Evolutionary conservation across 106 monocot species (phyloP).

Genomic region (Amphibolis antarctica): DNA sequence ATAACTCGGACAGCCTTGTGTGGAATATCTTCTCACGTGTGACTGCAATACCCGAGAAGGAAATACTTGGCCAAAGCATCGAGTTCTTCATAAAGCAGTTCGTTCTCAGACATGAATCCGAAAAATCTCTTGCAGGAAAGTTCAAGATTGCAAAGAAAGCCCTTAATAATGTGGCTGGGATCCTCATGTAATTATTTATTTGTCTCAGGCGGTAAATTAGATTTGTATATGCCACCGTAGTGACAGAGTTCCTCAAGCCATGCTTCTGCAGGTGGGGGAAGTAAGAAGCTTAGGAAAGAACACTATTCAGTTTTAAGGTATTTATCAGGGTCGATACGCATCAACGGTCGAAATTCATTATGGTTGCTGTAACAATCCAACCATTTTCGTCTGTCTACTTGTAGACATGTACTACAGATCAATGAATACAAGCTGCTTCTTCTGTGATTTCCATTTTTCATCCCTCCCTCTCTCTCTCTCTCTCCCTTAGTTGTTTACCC

Average conservation of each 20-base stretch:
- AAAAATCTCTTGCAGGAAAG: conserved; percentile 20
- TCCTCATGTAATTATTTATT: conserved; percentile 37
- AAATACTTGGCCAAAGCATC: conserved; percentile 35
- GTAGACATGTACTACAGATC: no score
- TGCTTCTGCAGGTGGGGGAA: background rate
- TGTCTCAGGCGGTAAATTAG: background rate
- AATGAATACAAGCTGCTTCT: no score
- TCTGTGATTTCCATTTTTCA: no score
- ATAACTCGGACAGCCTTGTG: conserved; percentile 30
- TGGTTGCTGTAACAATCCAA: no score
- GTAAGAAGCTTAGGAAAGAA: no score
- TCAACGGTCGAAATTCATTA: no score
- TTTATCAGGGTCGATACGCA: no score
- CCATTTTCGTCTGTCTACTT: no score
- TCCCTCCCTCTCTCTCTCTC: no score
- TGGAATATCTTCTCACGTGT: conserved; percentile 84
- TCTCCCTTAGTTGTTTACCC: no score
- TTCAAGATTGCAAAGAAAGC: conserved; percentile 60
- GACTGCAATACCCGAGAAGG: conserved; percentile 48
- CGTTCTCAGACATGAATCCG: conserved; percentile 17
- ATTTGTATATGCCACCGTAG: background rate
- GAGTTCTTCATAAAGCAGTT: conserved; percentile 62
- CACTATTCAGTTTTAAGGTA: no score
- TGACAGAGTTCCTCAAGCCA: background rate
- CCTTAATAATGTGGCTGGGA: conserved; percentile 58